phyloP scores from a whole-genome alignment of 106 monocot species.

The Agapanthus africanus region DNA sequence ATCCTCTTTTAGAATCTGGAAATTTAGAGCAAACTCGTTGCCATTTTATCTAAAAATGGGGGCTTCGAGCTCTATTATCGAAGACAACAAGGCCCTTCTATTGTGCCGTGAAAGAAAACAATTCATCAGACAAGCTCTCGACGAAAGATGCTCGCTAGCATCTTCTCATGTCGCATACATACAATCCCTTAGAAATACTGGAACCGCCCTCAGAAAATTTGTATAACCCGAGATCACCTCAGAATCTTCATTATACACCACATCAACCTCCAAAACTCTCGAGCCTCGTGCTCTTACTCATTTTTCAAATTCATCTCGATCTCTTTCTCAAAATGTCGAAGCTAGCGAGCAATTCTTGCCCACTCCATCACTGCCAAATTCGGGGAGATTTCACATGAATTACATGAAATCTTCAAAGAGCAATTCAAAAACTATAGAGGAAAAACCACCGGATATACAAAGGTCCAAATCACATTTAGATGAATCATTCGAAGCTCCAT shows the following conservation, averaged over 20 bases:
- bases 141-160: conserved; percentile 69
- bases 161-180: conserved; percentile 72
- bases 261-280: conserved; percentile 64
- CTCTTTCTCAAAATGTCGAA: conserved; percentile 39
- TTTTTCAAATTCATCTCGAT: conserved; percentile 56
- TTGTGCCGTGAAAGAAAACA: conserved; percentile 78
- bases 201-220: conserved; percentile 66
- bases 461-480: conserved; percentile 34
- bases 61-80: conserved; percentile 49
- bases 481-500: conserved; percentile 31
- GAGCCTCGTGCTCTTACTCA: conserved; percentile 45
- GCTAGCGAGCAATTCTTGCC: conserved; percentile 42
- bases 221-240: conserved; percentile 40
- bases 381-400: conserved; percentile 57
- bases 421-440: conserved; percentile 42
- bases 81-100: conserved; percentile 77
- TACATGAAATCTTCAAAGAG: conserved; percentile 67
- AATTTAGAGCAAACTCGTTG: too few species aligned
- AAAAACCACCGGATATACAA: conserved; percentile 47
- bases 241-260: conserved; percentile 58
- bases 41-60: conserved; percentile 81
- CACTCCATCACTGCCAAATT: conserved; percentile 36
- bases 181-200: conserved; percentile 72
- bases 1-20: too few species aligned
- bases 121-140: conserved; percentile 74